These are phyloP conservation scores for Penicillium arizonense DNA, from an alignment of 495 filamentous ascomycete genomes.

Conservation along the genomic window DNA sequence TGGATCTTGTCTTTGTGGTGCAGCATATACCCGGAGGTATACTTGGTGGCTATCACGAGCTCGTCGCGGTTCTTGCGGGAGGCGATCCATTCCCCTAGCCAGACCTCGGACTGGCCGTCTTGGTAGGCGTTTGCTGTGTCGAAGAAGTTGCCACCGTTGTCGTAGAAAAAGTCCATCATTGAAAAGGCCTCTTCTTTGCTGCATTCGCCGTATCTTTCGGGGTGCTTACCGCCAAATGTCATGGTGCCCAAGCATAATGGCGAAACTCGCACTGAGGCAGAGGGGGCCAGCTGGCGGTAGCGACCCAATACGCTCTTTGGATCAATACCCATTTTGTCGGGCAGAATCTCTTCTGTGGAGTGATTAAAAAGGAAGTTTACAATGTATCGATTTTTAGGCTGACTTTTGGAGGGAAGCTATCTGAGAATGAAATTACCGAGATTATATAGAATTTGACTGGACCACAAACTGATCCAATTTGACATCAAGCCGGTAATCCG, in stretches of 20 bases:
- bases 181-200: conserved; percentile 51
- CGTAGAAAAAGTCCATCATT: conserved; percentile 62
- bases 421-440: no score
- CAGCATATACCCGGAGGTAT: conserved; percentile 41
- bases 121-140: conserved; percentile 69
- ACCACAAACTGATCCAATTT: no score
- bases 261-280: conserved; percentile 54
- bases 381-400: no score
- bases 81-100: conserved; percentile 71
- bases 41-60: conserved; percentile 74
- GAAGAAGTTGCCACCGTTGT: conserved; percentile 68
- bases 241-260: conserved; percentile 60
- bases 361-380: no score
- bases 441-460: no score
- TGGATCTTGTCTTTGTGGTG: conserved; percentile 38
- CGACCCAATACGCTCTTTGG: conserved; percentile 46
- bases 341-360: no score
- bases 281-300: conserved; percentile 56
- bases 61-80: conserved; percentile 49
- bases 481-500: no score
- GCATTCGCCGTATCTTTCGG: conserved; percentile 50
- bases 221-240: conserved; percentile 57
- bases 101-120: conserved; percentile 59
- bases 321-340: no score
- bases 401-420: no score